Evolutionary conservation across 2,329 filamentous ascomycete species (phyloP).

Genomic region (Aspergillus udagawae): DNA sequence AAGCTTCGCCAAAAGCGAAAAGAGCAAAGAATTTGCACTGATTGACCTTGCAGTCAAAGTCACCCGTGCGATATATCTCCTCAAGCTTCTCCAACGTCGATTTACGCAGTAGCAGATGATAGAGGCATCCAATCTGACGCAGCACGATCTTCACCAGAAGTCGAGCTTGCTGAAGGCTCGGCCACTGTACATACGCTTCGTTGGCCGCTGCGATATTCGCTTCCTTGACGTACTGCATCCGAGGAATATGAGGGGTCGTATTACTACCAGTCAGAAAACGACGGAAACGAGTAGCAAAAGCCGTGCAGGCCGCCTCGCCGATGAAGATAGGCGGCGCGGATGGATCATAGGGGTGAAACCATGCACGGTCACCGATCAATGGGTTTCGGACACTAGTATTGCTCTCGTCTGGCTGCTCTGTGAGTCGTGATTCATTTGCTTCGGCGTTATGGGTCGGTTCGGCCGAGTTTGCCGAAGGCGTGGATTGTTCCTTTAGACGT

Average conservation of each 20-base stretch:
- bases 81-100: constrained; percentile 36
- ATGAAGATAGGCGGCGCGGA: constrained; percentile 36
- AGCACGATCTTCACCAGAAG: constrained; percentile 36
- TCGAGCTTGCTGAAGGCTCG: constrained; percentile 33
- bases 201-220: constrained; percentile 27
- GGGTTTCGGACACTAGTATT: constrained; percentile 30
- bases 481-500: constrained; percentile 28
- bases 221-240: constrained; percentile 33
- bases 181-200: constrained; percentile 29
- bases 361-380: constrained; percentile 33
- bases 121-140: constrained; percentile 33
- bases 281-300: constrained; percentile 38
- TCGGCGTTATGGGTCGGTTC: constrained; percentile 16
- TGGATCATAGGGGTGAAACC: constrained; percentile 34
- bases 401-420: constrained; percentile 23
- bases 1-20: constrained; percentile 45
- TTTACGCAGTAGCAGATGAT: constrained; percentile 36
- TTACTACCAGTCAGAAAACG: constrained; percentile 32
- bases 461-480: constrained; percentile 22
- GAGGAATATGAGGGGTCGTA: constrained; percentile 29
- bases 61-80: constrained; percentile 33
- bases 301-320: constrained; percentile 38
- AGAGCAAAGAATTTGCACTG: constrained; percentile 45
- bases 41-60: constrained; percentile 32
- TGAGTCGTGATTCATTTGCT: constrained; percentile 14